Percentiles rank a stretch among this genome's conserved stretches.
Conservation (phyloP, 1,284 basidiomycete species). For the Ustilago hordei region DNA sequence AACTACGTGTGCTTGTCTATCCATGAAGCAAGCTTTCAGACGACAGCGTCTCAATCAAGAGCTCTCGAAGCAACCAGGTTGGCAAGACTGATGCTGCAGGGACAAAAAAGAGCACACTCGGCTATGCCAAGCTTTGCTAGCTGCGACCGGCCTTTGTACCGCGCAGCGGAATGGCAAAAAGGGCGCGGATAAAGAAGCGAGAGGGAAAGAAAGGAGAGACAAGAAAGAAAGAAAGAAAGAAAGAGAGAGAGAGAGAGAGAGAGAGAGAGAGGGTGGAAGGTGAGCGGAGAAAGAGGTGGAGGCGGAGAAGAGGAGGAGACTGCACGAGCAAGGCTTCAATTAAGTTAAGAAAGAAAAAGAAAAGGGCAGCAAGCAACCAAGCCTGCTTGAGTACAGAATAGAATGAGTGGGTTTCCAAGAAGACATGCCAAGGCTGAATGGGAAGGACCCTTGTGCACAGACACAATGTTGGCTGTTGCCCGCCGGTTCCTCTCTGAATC, state of each 20-base stretch:
- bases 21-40: not conserved
- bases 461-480: not conserved
- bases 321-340: not conserved
- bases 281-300: constrained; percentile 1
- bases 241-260: not conserved
- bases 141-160: not conserved
- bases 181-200: not conserved
- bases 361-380: not conserved
- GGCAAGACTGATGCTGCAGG: not conserved
- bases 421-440: not conserved
- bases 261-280: not conserved
- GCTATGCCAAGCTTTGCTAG: not conserved
- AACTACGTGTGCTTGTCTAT: no score
- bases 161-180: not conserved
- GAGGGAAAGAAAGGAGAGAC: not conserved
- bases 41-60: not conserved
- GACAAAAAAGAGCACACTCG: not conserved
- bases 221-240: not conserved
- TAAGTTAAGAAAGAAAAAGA: not conserved
- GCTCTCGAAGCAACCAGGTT: not conserved
- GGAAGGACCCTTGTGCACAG: not conserved
- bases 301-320: not conserved
- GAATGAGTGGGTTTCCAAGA: not conserved
- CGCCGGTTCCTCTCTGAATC: not conserved
- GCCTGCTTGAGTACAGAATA: no score